Base-by-base conservation (phyloP, 1,284 basidiomycete genomes). In the Cryptococcus wingfieldii region DNA sequence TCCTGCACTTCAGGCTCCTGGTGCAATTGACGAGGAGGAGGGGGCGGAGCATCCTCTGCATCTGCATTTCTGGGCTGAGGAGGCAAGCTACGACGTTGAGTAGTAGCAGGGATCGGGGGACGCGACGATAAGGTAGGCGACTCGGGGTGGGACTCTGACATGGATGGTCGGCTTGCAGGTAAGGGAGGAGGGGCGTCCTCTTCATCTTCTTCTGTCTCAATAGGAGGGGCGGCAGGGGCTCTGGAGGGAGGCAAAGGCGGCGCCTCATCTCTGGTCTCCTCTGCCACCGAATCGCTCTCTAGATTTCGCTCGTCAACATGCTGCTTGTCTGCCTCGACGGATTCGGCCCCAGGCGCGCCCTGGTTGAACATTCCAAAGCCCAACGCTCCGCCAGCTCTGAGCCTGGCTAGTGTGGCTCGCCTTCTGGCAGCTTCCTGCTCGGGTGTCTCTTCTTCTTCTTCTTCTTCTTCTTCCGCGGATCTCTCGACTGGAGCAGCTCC, bases 351-450 rank as follows among this genome's bases (percentile, higher is more conserved):
- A 18, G 47, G 42, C 10, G 62, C 56, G 18, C 53, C 62, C 28
- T 66, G 63, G 42, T 67, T 68, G 62, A 76, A 76, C 64, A 78
- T 69, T 5, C 76, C 74, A 18, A 75, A 72, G 16, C 56, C 56
- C 1, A 77, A 61, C 1, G 72, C 66, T 5, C 75, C 76, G 9
- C 74, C 74, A 12, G 75, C 76, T 47, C 71, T 62, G 19, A 77
- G 57, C 46, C 76, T 62, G 6, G 76, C 76, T 6, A 77, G 61
- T 1, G 72, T 75, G 0, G 72, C 72, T 25, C 76, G 55, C 23
- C 71, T 59, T 43, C 71, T 61, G 2, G 72, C 71, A 18, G 74
- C 71, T 44, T 75, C 72, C 45, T 75, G 71, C 42, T 77, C 76
- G 0, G 74, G 67, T 27, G 70, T 71, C 54, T 76, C 75, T 12